A percentile compares a stretch with the other conserved stretches of the same genome.
Evolutionary conservation across 805 yeast genomes (phyloP).

Genomic region (Priceomyces haplophilus): DNA sequence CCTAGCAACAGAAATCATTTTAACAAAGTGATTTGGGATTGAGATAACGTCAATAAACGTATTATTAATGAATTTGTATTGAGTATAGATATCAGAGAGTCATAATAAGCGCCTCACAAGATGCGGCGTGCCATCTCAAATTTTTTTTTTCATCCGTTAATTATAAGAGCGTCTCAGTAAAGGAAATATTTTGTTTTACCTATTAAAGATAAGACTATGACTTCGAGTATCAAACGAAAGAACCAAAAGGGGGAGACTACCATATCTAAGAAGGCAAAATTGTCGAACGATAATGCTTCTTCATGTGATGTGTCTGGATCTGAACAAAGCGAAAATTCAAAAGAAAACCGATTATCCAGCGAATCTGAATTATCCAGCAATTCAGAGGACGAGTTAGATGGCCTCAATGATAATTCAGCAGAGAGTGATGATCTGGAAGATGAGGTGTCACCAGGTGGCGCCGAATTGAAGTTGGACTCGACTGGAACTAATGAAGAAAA

Average conservation of each 20-base stretch:
- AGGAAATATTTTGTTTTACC: too few species aligned
- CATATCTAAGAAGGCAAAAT: conserved; percentile 9
- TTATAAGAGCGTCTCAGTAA: too few species aligned
- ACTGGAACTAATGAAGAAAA: conserved; percentile 32
- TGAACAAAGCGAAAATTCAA: conserved; percentile 13
- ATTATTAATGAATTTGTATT: not conserved
- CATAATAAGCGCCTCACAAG: not conserved
- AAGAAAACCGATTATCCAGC: conserved; percentile 13
- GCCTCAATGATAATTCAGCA: conserved; percentile 18
- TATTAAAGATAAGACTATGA: not conserved
- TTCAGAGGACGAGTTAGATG: conserved; percentile 20
- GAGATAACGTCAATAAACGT: too few species aligned
- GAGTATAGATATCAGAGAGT: too few species aligned
- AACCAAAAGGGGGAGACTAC: not conserved
- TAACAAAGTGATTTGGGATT: too few species aligned
- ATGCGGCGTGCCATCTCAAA: conserved; percentile 1
- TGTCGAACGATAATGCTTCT: conserved; percentile 28
- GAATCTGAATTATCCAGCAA: conserved; percentile 18
- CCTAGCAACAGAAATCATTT: not conserved
- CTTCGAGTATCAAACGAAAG: not conserved
- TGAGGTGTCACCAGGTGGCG: conserved; percentile 19
- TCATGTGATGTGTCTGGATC: conserved; percentile 25
- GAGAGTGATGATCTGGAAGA: conserved; percentile 15
- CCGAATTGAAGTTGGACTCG: conserved; percentile 15
- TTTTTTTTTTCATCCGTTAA: too few species aligned